A percentile compares a stretch with the other conserved stretches of the same genome.
Evolutionary conservation across 306 rosid species (phyloP).

Genomic region (Urtica urens): DNA sequence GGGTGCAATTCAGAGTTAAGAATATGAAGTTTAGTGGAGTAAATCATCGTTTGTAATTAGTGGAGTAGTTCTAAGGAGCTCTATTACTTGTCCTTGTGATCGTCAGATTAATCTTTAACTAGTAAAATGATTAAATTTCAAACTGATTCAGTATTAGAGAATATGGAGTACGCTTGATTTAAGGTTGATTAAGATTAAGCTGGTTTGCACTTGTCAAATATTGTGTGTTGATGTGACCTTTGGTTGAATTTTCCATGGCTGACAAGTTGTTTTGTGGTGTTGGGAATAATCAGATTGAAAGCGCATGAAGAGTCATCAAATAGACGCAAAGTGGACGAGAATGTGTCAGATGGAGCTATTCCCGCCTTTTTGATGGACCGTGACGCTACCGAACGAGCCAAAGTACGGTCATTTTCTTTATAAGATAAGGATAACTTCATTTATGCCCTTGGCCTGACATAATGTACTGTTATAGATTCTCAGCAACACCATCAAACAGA

Average conservation of each 20-base stretch:
- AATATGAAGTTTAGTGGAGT: too few species aligned
- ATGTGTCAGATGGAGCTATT: slow-evolving; percentile 69
- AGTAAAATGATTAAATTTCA: too few species aligned
- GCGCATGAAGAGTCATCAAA: slow-evolving; percentile 82
- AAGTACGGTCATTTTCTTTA: slow-evolving; percentile 26
- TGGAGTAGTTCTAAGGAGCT: too few species aligned
- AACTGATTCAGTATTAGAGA: too few species aligned
- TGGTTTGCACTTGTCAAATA: too few species aligned
- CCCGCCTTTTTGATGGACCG: slow-evolving; percentile 86
- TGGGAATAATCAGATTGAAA: slow-evolving; percentile 53
- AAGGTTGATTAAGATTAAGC: too few species aligned
- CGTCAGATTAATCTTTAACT: too few species aligned
- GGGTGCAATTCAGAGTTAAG: too few species aligned
- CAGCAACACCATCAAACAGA: slow-evolving; percentile 87
- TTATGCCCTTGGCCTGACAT: slow-evolving; percentile 6
- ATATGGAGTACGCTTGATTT: too few species aligned
- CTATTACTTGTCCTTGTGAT: too few species aligned
- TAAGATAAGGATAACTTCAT: background rate
- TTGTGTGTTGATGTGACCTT: background rate
- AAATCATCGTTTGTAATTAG: too few species aligned
- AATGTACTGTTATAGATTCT: slow-evolving; percentile 41
- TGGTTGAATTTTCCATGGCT: background rate
- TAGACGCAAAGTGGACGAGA: slow-evolving; percentile 76
- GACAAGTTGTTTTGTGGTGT: too few species aligned
- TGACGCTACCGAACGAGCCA: slow-evolving; percentile 69